Percentiles rank a stretch among this genome's conserved stretches.
Conservation (phyloP, 129 eudicot genomes). For the carrot (Daucus carota) region DH1_v3.0 NC_030389.2:42295501-42296000, state of each 20-base stretch:
- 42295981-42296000: neutral
- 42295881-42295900: slow-evolving; percentile 60
- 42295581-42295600: slow-evolving; percentile 48
- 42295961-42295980: neutral
- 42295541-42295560: neutral
- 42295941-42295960: neutral
- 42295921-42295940: slow-evolving; percentile 59
- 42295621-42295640: slow-evolving; percentile 60
- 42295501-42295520: too few species aligned
- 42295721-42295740: slow-evolving; percentile 15
- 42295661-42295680: slow-evolving; percentile 74
- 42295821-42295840: slow-evolving; percentile 35
- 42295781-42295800: slow-evolving; percentile 75
- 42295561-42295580: slow-evolving; percentile 30
- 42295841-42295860: slow-evolving; percentile 76
- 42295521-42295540: too few species aligned
- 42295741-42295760: slow-evolving; percentile 24
- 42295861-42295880: slow-evolving; percentile 78
- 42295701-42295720: slow-evolving; percentile 68
- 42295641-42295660: slow-evolving; percentile 89
- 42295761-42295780: slow-evolving; percentile 48
- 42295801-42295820: slow-evolving; percentile 46
- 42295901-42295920: slow-evolving; percentile 87
- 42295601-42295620: slow-evolving; percentile 77
- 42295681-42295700: slow-evolving; percentile 65